phyloP scores from a whole-genome alignment of 805 yeast species.

The Hanseniaspora lachancei region DNA sequence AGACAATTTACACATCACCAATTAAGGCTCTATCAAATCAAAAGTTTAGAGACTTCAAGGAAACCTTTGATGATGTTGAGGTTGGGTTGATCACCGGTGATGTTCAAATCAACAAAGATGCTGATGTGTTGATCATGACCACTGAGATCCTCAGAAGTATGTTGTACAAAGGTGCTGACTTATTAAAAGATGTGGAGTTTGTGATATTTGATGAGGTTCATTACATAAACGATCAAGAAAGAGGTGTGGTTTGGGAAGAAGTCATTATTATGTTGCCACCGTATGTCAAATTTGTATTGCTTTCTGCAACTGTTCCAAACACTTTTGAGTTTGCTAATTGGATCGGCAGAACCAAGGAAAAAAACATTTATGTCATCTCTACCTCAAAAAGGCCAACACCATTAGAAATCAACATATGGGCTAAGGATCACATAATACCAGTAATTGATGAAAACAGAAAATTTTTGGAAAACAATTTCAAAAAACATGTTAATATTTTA shows the following conservation, averaged over 20 bases:
- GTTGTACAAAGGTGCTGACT: slow-evolving; percentile 92
- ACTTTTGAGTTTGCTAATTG: slow-evolving; percentile 95
- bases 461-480: slow-evolving; percentile 54
- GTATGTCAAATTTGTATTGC: slow-evolving; percentile 77
- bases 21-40: slow-evolving; percentile 84
- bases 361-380: slow-evolving; percentile 89
- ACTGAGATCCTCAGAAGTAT: slow-evolving; percentile 90
- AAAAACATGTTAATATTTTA: slow-evolving; percentile 41
- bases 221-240: slow-evolving; percentile 88
- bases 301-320: slow-evolving; percentile 98
- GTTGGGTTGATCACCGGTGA: slow-evolving; percentile 88
- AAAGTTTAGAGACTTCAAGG: slow-evolving; percentile 76
- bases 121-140: slow-evolving; percentile 92
- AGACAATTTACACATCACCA: slow-evolving; percentile 92
- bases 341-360: slow-evolving; percentile 95
- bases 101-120: slow-evolving; percentile 93
- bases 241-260: slow-evolving; percentile 99
- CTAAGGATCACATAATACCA: slow-evolving; percentile 58
- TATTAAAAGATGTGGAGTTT: slow-evolving; percentile 92
- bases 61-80: slow-evolving; percentile 52
- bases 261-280: slow-evolving; percentile 96
- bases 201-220: slow-evolving; percentile 97
- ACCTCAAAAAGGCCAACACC: slow-evolving; percentile 97
- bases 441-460: slow-evolving; percentile 61
- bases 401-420: slow-evolving; percentile 73